A percentile compares a stretch with the other conserved stretches of the same genome.
These are phyloP conservation scores for Boletus austroedulis DNA, from an alignment of 1,284 basidiomycete species.

Conservation along the genomic window DNA sequence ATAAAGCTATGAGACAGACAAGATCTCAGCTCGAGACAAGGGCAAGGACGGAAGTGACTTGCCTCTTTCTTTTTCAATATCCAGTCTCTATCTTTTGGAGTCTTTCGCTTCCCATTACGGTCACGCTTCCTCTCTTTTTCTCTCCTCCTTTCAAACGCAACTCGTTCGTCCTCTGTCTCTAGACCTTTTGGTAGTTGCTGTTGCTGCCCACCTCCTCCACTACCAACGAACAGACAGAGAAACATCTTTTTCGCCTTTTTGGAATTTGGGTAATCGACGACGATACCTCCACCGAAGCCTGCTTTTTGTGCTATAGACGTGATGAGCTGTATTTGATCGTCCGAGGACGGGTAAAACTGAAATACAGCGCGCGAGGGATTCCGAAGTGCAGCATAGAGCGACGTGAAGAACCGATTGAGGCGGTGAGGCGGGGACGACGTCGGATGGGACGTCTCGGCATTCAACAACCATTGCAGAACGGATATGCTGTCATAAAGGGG, in stretches of 20 bases:
- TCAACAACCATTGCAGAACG: slow-evolving; percentile 97
- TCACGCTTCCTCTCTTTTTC: slow-evolving; percentile 55
- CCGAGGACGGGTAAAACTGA: slow-evolving; percentile 94
- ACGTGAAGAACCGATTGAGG: slow-evolving; percentile 92
- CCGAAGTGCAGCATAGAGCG: slow-evolving; percentile 86
- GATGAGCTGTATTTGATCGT: slow-evolving; percentile 95
- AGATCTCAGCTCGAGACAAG: not conserved
- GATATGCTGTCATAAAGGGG: slow-evolving; percentile 68
- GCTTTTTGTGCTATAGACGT: slow-evolving; percentile 91
- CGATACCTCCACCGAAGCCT: slow-evolving; percentile 95
- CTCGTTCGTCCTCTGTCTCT: slow-evolving; percentile 60
- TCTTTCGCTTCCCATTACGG: slow-evolving; percentile 62
- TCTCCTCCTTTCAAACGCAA: slow-evolving; percentile 66
- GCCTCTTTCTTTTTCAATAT: slow-evolving; percentile 85
- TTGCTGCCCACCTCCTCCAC: slow-evolving; percentile 54
- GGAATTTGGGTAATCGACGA: slow-evolving; percentile 97
- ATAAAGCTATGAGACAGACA: slow-evolving; percentile 54
- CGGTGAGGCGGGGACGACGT: slow-evolving; percentile 91
- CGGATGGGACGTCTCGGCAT: slow-evolving; percentile 91
- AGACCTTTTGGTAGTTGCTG: slow-evolving; percentile 70
- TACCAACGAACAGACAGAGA: slow-evolving; percentile 83
- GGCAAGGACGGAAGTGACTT: slow-evolving; percentile 13
- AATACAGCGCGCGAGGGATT: slow-evolving; percentile 93
- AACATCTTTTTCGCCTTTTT: slow-evolving; percentile 94
- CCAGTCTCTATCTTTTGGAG: slow-evolving; percentile 72